These are phyloP conservation scores for Trichoderma koningii DNA, from an alignment of 2,329 filamentous ascomycete genomes.

Conservation along the genomic window DNA sequence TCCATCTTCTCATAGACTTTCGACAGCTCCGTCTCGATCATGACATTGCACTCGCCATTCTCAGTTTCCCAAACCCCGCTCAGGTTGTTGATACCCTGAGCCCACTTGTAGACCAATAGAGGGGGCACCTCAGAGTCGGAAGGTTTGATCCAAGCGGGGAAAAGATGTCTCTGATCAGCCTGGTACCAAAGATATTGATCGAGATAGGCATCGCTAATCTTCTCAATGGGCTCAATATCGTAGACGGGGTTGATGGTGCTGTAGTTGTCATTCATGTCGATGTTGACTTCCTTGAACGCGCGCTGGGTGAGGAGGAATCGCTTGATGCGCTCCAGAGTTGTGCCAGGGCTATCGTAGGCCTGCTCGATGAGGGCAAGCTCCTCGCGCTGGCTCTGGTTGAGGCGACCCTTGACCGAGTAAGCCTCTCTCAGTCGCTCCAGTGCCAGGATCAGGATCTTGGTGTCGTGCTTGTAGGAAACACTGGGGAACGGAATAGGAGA, in stretches of 20 bases:
- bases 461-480: constrained; percentile 99
- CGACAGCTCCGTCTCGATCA: constrained; percentile 98
- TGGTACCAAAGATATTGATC: constrained; percentile 99
- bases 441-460: constrained; percentile 95
- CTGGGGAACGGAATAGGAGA: constrained; percentile 98
- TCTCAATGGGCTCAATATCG: constrained; percentile 98
- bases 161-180: constrained; percentile 93
- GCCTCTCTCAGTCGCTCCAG: constrained; percentile 90
- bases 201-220: constrained; percentile 97
- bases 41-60: constrained; percentile 95
- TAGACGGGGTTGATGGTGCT: constrained; percentile 99
- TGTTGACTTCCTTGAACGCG: constrained; percentile 98
- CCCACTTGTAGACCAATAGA: constrained; percentile 96
- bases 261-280: constrained; percentile 99
- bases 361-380: constrained; percentile 96
- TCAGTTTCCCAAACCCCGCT: constrained; percentile 92
- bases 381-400: constrained; percentile 97
- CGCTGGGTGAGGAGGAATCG: constrained; percentile 94
- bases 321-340: constrained; percentile 94
- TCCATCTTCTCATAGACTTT: constrained; percentile 99
- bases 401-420: constrained; percentile 93
- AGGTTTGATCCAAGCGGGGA: constrained; percentile 98
- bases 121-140: constrained; percentile 97
- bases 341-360: constrained; percentile 96
- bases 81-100: constrained; percentile 97